phyloP scores from a whole-genome alignment of 2,329 filamentous ascomycete genomes.

The Talaromyces sp. region DNA sequence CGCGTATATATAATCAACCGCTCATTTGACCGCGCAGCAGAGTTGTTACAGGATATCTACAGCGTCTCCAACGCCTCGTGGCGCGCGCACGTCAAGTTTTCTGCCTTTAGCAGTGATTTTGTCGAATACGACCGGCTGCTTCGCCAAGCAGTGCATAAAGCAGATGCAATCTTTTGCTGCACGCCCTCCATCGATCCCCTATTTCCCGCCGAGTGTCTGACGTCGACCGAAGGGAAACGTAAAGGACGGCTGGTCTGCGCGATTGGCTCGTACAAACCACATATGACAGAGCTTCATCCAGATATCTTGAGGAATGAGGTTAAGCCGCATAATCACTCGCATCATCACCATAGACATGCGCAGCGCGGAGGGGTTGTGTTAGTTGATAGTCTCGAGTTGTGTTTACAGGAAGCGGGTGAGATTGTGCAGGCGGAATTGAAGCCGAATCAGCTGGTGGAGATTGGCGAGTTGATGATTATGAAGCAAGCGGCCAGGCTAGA shows the following conservation, averaged over 20 bases:
- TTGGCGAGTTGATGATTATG: constrained; percentile 73
- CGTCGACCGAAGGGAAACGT: constrained; percentile 46
- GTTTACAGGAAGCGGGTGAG: constrained; percentile 79
- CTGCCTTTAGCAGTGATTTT: constrained; percentile 64
- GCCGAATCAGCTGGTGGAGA: constrained; percentile 73
- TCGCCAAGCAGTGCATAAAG: constrained; percentile 61
- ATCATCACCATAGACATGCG: constrained; percentile 47
- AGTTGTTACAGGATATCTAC: constrained; percentile 52
- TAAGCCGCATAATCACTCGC: constrained; percentile 37
- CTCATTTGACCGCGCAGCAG: constrained; percentile 39
- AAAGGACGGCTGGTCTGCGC: constrained; percentile 41
- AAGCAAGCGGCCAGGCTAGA: constrained; percentile 44
- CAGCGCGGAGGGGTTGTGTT: constrained; percentile 56
- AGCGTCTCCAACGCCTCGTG: constrained; percentile 52
- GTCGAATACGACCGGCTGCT: constrained; percentile 63
- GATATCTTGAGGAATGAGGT: constrained; percentile 66
- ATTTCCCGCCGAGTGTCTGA: constrained; percentile 70
- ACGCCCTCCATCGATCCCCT: constrained; percentile 70
- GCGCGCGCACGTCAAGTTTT: constrained; percentile 63
- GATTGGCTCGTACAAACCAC: constrained; percentile 51
- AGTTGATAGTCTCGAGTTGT: constrained; percentile 68
- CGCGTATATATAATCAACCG: constrained; percentile 81
- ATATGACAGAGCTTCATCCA: constrained; percentile 79
- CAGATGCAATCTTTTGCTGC: constrained; percentile 83
- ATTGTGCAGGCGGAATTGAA: constrained; percentile 70